Evolutionary conservation across 305 asterid genomes (phyloP), one percentile per base, ranked within the genome.

Genomic region (Fraxinus nigra): DNA sequence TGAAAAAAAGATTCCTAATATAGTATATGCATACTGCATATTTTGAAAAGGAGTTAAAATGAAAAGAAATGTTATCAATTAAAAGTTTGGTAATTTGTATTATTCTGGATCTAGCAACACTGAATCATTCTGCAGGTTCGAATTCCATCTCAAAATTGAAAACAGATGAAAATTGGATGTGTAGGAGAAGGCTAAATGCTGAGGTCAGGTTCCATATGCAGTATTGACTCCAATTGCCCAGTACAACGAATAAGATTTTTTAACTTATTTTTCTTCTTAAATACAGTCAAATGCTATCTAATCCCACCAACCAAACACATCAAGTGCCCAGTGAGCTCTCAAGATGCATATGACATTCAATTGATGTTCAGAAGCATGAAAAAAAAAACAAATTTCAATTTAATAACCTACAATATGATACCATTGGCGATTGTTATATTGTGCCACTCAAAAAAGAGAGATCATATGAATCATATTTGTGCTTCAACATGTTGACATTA

Each of bases 321-420:
- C 13, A 33, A 24, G 84, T 35, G 43, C 77, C 13, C 75, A 77
- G 81, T 82, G n/a, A 9, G 9, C 61, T 34, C 76, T 38, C 48
- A 40, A 34, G 43, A 26, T 8, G 37, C 48, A 79, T 7, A 63
- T 9, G 33, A 35, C 70, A 61, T 70, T 10, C 61, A 67, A 26
- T 67, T 37, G 16, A 78, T 75, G 83, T 78, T 32, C 81, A 34
- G 76, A 74, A 38, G 75, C 59, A 82, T 38, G 81, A 48, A 78
- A 75, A 79, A 61, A 70, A 11, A 46, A 11, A 46, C n/a, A 46
- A 46, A 46, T 46, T 46, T 51, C n/a, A 79, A 76, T 38, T 77
- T 70, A 59, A 72, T 79, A 79, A 80, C 88, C 88, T 81, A 86
- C 85, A 87, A 56, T 79, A 81, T 78, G 86, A 81, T 54, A 63